phyloP scores from a whole-genome alignment of 306 rosid species.

The Gynostemma pentaphyllum region DNA sequence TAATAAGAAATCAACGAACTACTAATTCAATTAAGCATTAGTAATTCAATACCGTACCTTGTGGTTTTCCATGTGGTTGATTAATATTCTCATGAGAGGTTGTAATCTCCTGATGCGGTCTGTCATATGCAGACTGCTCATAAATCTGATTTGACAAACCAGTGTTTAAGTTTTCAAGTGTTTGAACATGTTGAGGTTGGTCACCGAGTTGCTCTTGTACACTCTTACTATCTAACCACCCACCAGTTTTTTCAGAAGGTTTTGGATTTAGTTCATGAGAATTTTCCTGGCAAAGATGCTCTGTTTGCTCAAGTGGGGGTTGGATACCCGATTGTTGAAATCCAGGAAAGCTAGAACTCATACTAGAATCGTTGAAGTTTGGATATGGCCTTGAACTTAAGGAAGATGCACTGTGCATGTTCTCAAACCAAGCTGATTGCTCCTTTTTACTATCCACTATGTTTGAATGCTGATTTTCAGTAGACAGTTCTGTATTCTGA shows the following conservation, averaged over 20 bases:
- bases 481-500: conserved; percentile 41
- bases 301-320: conserved; percentile 26
- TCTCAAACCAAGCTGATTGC: conserved; percentile 35
- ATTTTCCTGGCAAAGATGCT: conserved; percentile 21
- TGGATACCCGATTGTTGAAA: conserved; percentile 30
- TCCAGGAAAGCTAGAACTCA: conserved; percentile 36
- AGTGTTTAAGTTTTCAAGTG: conserved; percentile 18
- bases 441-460: conserved; percentile 37
- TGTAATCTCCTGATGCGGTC: conserved; percentile 20
- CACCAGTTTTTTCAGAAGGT: conserved; percentile 17
- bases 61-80: conserved; percentile 20
- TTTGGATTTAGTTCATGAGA: conserved; percentile 29
- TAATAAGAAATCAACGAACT: neutral
- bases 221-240: conserved; percentile 27
- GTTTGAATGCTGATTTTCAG: conserved; percentile 40
- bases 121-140: conserved; percentile 21
- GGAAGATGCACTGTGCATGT: conserved; percentile 35
- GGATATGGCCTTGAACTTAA: conserved; percentile 28
- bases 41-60: conserved; percentile 23
- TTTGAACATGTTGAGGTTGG: conserved; percentile 20
- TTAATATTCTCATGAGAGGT: conserved; percentile 14
- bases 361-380: conserved; percentile 30
- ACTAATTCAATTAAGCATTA: conserved; percentile 1
- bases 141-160: conserved; percentile 25
- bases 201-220: conserved; percentile 15